Evolutionary conservation across 202 grass and related monocot species (phyloP), one percentile per base, ranked within the genome.

Genomic region (Setaria italica): DNA sequence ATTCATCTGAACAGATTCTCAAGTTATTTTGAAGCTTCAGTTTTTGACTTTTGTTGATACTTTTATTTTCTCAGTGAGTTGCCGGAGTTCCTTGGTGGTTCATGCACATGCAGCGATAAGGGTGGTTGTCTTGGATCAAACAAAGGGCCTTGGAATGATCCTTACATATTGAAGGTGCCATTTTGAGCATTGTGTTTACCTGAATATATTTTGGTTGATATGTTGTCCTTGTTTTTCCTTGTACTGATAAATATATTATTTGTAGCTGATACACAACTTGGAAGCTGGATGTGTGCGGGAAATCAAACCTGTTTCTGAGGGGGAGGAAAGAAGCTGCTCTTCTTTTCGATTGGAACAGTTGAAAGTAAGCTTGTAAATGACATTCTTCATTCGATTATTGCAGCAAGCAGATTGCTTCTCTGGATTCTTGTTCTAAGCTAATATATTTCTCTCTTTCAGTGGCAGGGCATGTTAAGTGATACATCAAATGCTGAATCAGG

Each of bases 31-130:
- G 34, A 78, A 13, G 37, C 1, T 65, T 85, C 7, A 67, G 15
- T 45, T 68, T 62, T 34, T 0, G 11, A 34, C 62, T 34, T 85
- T 85, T 67, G 7, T 72, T 60, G 59, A 51, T 63, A 75, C 32
- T 86, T 92, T 7, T 67, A 59, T 87, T 87, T 79, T 92, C 37
- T 77, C 86, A 99, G 96, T 72, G 91, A 99, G 90, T 84, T 99
- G 79, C 96, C 96, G 43, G 91, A 99, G 45, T 99, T 99, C 76
- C 96, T 99, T 81, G 96, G 96, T 54, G 96, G 96, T 72, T 94
- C 90, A n/a, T 99, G 96, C 82, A 87, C 90, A 73, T 99, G 96
- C 68, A 72, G 49, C 76, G 92, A 95, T 21, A 88, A 92, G 21
- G 91, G 93, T 65, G 96, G 93, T 17, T 99, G 96, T 74, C 96